phyloP scores from a whole-genome alignment of 73 alveolate genomes.

The Symbiodinium pilosum region DNA sequence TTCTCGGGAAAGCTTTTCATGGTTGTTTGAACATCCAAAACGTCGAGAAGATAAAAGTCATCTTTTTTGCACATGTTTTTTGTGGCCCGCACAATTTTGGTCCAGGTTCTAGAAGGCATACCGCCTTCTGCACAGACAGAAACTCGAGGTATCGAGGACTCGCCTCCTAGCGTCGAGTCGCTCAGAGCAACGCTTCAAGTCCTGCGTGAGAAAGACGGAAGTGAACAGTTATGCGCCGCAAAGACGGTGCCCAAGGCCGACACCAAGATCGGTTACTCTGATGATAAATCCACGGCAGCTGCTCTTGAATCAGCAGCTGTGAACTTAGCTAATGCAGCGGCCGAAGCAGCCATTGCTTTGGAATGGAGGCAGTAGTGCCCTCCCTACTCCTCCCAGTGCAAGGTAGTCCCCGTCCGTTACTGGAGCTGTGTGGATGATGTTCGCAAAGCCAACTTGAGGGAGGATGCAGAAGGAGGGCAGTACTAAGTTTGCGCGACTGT shows the following conservation, averaged over 20 bases:
- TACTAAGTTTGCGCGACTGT: too few relatives aligned
- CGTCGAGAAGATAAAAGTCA: too few relatives aligned
- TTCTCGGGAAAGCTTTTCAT: too few relatives aligned
- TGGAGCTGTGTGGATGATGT: too few relatives aligned
- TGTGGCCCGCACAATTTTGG: too few relatives aligned
- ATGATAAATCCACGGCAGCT: background rate
- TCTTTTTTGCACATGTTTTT: too few relatives aligned
- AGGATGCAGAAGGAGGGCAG: too few relatives aligned
- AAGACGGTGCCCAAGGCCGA: background rate
- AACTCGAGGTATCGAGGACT: background rate
- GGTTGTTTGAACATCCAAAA: too few relatives aligned
- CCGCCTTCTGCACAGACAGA: background rate
- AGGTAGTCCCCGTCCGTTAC: too few relatives aligned
- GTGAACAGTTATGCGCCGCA: too few relatives aligned
- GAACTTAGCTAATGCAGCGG: background rate
- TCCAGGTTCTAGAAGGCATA: background rate
- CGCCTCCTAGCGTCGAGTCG: conserved; percentile 34
- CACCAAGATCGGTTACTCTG: background rate
- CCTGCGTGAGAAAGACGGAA: conserved; percentile 18
- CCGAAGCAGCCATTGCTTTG: conserved; percentile 8
- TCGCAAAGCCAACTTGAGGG: too few relatives aligned
- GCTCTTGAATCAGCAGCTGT: background rate
- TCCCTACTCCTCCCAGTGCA: too few relatives aligned
- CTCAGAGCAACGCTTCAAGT: conserved; percentile 79
- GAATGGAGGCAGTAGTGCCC: background rate